Evolutionary conservation across 2,329 filamentous ascomycete genomes (phyloP), one percentile per base, ranked within the genome.

Genomic region (Diaporthe aspalathi): DNA sequence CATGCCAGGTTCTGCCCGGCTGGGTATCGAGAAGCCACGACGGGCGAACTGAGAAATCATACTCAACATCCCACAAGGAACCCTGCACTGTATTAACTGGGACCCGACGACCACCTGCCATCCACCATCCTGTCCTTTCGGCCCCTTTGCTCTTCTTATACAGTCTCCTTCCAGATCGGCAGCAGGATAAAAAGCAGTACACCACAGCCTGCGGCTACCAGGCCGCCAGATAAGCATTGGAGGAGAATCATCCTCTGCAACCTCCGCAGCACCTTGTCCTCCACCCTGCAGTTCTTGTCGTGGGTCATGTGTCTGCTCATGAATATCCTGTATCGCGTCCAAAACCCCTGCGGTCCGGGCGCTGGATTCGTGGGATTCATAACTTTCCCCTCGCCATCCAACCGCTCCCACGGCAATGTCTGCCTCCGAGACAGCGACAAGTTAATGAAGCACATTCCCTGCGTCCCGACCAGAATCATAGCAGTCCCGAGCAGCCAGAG

Each of bases 381-480:
- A 22, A 12, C 32, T 9, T 9, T 60, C 5, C 53, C 45, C 20
- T 75, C 76, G 52, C 86, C 84, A 62, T 85, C 83, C 71, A 84
- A 83, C 20, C 83, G 78, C 75, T 86, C 84, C 84, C 84, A 86
- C 0, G 84, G 84, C 49, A 86, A 76, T 3, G 81, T 79, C 75
- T 85, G 84, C 45, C 84, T 79, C 45, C 83, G 79, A 11, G 81
- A 82, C 73, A 86, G 84, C 27, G 86, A 79, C 68, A 86, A 75
- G 54, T 86, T 75, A 72, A 86, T 85, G 76, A 86, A 86, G 74
- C 84, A 86, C 68, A 80, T 82, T 2, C 84, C 84, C 47, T 84
- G 77, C 20, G 85, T 71, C n/a, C 84, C 84, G 0, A 82, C 82
- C 24, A 86, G 75, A 29, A 85, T 77, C 3, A 86, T 76, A 5